These are phyloP conservation scores for Apiospora kogelbergensis DNA, from an alignment of 2,329 filamentous ascomycete genomes.

Conservation along the genomic window DNA sequence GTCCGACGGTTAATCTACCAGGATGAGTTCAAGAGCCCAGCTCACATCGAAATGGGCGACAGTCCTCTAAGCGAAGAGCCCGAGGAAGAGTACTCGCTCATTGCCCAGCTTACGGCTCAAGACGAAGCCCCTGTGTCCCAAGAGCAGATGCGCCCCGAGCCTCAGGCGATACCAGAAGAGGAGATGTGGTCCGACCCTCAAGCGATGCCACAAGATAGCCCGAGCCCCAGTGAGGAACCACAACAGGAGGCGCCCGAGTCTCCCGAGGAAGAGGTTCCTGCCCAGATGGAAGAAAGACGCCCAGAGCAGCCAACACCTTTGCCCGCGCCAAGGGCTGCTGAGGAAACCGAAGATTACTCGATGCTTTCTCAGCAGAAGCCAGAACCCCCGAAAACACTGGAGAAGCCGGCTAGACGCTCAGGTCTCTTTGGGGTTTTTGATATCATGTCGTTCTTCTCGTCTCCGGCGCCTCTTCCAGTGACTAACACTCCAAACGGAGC, in stretches of 20 bases:
- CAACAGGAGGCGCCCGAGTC: background rate
- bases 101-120: background rate
- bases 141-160: background rate
- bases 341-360: background rate
- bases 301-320: background rate
- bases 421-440: slow-evolving; percentile 39
- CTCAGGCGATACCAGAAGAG: background rate
- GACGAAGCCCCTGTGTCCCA: background rate
- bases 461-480: slow-evolving; percentile 44
- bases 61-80: slow-evolving; percentile 5
- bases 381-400: slow-evolving; percentile 19
- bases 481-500: slow-evolving; percentile 15
- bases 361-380: slow-evolving; percentile 11
- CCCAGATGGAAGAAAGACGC: background rate
- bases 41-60: slow-evolving; percentile 33
- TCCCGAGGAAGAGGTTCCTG: background rate
- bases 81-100: slow-evolving; percentile 3
- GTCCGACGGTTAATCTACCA: slow-evolving; percentile 31
- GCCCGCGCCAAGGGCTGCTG: background rate
- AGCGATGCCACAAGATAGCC: background rate
- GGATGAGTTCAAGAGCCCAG: slow-evolving; percentile 30
- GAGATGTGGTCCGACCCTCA: background rate
- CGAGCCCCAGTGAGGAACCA: background rate
- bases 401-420: slow-evolving; percentile 25
- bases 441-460: slow-evolving; percentile 58